Percentiles rank a stretch among this genome's conserved stretches.
These are phyloP conservation scores for Rutstroemia sp. DNA, from an alignment of 2,329 filamentous ascomycete species.

Conservation along the genomic window DNA sequence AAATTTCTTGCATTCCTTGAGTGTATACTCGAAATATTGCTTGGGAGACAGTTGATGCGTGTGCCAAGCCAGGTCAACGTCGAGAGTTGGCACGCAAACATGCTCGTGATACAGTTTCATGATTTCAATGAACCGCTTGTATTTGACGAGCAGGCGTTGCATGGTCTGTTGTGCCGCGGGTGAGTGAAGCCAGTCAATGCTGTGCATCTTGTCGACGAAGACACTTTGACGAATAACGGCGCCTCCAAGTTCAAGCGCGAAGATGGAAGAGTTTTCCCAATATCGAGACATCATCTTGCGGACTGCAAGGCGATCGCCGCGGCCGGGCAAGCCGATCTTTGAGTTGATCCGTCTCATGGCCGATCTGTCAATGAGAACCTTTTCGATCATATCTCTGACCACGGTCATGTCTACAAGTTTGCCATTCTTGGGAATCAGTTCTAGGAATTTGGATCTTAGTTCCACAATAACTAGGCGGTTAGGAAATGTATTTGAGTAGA, in stretches of 20 bases:
- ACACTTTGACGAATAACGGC: slow-evolving; percentile 59
- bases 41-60: slow-evolving; percentile 63
- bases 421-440: slow-evolving; percentile 31
- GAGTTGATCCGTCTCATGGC: slow-evolving; percentile 37
- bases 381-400: slow-evolving; percentile 45
- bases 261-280: slow-evolving; percentile 59
- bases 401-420: slow-evolving; percentile 39
- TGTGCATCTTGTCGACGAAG: slow-evolving; percentile 67
- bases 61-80: slow-evolving; percentile 73
- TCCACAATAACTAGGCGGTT: slow-evolving; percentile 47
- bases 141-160: slow-evolving; percentile 56
- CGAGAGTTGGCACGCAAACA: slow-evolving; percentile 61
- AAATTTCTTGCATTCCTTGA: slow-evolving; percentile 44
- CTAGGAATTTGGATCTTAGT: slow-evolving; percentile 37
- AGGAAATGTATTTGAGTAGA: slow-evolving; percentile 41
- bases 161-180: slow-evolving; percentile 58
- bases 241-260: slow-evolving; percentile 57
- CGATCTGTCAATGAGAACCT: slow-evolving; percentile 32
- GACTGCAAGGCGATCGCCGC: slow-evolving; percentile 37
- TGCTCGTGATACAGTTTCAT: slow-evolving; percentile 41
- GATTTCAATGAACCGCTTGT: slow-evolving; percentile 54
- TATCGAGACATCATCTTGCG: slow-evolving; percentile 65
- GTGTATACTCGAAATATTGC: slow-evolving; percentile 54
- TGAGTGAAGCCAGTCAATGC: slow-evolving; percentile 72
- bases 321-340: slow-evolving; percentile 18